Conservation (phyloP, 257 asterid genomes). For the Solanum verrucosum region DNA sequence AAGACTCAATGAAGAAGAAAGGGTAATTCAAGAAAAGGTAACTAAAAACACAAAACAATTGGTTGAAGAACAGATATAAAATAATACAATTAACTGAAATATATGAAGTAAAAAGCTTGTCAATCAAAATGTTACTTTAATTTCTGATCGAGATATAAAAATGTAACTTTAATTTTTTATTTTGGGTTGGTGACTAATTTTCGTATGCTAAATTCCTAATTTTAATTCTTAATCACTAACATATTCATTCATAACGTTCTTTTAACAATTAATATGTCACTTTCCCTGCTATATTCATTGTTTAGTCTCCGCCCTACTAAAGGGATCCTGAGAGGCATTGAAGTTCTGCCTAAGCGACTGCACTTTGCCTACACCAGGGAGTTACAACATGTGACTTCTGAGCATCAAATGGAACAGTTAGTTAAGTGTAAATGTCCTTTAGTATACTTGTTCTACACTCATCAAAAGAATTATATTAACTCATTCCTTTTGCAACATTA, state of each 20-base stretch:
- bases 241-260: neutral
- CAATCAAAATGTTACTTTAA: neutral
- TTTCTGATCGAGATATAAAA: neutral
- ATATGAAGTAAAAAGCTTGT: neutral
- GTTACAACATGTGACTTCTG: neutral
- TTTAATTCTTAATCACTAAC: neutral
- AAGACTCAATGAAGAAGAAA: neutral
- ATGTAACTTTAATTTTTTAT: neutral
- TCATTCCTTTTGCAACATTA: neutral
- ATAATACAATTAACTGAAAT: neutral
- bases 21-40: neutral
- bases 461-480: neutral
- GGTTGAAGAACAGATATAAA: neutral
- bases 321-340: neutral
- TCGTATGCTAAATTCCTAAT: neutral
- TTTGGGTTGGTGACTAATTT: neutral
- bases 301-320: neutral
- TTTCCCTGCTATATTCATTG: neutral
- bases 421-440: neutral
- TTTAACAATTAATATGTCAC: neutral
- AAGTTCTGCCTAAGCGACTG: neutral
- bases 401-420: neutral
- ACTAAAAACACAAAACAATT: neutral
- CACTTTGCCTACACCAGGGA: neutral
- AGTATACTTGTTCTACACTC: neutral